phyloP scores from a whole-genome alignment of 116 monocot species.

The Dioscorea cayenensis region DNA sequence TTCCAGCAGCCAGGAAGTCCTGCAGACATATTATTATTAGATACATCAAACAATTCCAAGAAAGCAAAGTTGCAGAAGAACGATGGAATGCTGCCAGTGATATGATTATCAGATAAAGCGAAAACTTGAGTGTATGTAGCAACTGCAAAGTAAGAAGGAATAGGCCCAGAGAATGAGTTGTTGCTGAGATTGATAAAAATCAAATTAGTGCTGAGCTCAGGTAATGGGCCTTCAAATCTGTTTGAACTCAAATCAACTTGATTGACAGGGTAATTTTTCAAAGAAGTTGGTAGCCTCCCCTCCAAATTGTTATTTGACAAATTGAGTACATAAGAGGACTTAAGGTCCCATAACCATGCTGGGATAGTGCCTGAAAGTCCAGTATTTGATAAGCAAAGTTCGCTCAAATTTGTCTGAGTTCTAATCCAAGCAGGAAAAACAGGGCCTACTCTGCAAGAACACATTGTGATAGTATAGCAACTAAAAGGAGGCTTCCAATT shows the following conservation, averaged over 20 bases:
- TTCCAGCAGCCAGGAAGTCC: neutral
- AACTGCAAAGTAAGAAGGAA: neutral
- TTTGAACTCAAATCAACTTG: neutral
- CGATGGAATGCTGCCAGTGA: neutral
- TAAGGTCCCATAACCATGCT: neutral
- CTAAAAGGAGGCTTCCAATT: too few species aligned
- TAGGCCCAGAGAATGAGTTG: slow-evolving; percentile 2
- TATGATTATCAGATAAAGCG: neutral
- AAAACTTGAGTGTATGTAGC: too few species aligned
- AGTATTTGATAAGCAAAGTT: neutral
- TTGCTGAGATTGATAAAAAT: neutral
- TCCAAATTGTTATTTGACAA: neutral
- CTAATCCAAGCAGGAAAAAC: neutral
- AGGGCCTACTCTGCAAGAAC: neutral
- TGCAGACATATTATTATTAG: neutral
- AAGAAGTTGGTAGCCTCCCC: neutral
- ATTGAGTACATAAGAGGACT: neutral
- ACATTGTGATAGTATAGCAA: too few species aligned
- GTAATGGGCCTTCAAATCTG: neutral
- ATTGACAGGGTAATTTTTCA: neutral
- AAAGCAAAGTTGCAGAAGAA: neutral
- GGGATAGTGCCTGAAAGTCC: slow-evolving; percentile 5
- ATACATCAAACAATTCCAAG: too few species aligned
- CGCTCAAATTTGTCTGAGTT: neutral
- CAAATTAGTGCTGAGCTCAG: neutral